Evolutionary conservation across 768 basidiomycete species (phyloP), one percentile per base, ranked within the genome.

Genomic region (Leccinum arenicola): DNA sequence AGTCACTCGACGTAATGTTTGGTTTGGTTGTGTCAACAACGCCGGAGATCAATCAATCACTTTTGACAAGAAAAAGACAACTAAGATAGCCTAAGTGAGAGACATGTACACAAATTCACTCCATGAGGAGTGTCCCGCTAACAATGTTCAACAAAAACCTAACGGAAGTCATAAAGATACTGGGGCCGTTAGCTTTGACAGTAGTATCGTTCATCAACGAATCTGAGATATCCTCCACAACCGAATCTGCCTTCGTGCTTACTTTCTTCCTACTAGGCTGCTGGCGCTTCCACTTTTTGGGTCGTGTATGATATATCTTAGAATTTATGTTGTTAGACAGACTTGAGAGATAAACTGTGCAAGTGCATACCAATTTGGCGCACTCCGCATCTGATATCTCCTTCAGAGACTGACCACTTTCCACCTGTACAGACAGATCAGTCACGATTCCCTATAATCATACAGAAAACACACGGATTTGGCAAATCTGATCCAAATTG

Each of bases 21-120:
- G 69, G 48, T 71, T 70, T 71, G 67, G 57, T 12, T 29, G 36
- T 59, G 63, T 68, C 19, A 45, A 19, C 11, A 35, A 36, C 35
- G 14, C 33, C 33, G 14, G 17, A 27, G 12, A 5, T 4, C 31
- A 11, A 33, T 33, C 31, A 4, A 52, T 36, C 31, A 6, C 3
- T 35, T 23, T 52, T 21, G 19, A 51, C 7, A 31, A 31, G 17
- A 8, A 54, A 31, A 45, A 21, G 17, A 40, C 8, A 40, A 40
- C 40, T 0, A 40, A 40, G 40, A 10, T n/a, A n/a, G 38, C 45
- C 14, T 29, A 29, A 50, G 25, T 27, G 23, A 29, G 5, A 9
- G 19, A 38, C 10, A 49, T 19, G 11, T 57, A 31, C 27, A 3
- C 15, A 35, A 47, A n/a, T 31, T 12, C 14, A 29, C 27, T 9